A percentile compares a stretch with the other conserved stretches of the same genome.
phyloP scores from a whole-genome alignment of 768 basidiomycete species.

The Kwoniella sp. region DNA sequence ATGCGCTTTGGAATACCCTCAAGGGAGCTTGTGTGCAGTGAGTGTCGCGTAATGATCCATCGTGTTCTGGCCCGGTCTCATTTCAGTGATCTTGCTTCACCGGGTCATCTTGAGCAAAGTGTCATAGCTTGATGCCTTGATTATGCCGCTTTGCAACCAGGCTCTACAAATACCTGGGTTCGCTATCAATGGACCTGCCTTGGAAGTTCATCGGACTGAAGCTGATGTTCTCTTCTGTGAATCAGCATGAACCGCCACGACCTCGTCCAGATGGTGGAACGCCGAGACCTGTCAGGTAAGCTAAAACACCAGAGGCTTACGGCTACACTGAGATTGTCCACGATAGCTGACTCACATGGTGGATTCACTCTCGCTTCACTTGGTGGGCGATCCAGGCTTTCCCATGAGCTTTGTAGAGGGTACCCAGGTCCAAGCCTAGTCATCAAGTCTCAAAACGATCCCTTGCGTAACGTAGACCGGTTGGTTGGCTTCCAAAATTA shows the following conservation, averaged over 20 bases:
- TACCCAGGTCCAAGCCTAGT: not conserved
- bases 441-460: no score
- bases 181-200: no score
- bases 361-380: not conserved
- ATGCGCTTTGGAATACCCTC: constrained; percentile 83
- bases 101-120: no score
- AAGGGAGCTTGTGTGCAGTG: constrained; percentile 75
- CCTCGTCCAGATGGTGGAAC: constrained; percentile 72
- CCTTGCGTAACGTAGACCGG: no score
- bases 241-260: constrained; percentile 69
- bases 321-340: no score
- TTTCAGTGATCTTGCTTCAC: no score
- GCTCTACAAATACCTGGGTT: no score
- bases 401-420: constrained; percentile 18
- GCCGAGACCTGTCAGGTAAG: constrained; percentile 69
- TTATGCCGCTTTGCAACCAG: no score
- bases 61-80: not conserved
- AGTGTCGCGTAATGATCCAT: constrained; percentile 15
- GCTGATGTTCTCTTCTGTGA: no score
- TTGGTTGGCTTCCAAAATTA: no score
- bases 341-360: constrained; percentile 11
- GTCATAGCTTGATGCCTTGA: no score
- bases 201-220: no score
- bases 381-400: constrained; percentile 17
- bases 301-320: not conserved